Evolutionary conservation across 2,329 filamentous ascomycete species (phyloP).

Genomic region (Penicillium occitanis): DNA sequence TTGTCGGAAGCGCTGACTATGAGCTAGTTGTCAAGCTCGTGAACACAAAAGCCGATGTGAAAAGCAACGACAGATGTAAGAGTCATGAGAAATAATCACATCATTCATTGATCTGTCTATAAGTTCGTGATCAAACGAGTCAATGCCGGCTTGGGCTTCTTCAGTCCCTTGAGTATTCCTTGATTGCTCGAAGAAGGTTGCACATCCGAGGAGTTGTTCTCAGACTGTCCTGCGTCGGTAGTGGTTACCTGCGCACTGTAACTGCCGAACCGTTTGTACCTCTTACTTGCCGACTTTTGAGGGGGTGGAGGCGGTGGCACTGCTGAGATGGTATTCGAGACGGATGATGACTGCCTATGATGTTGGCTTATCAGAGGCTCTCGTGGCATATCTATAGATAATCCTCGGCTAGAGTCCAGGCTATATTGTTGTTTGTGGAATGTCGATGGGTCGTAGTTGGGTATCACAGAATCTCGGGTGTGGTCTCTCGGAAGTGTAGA

Average conservation of each 20-base stretch:
- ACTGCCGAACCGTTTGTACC: not conserved
- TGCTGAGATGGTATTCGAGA: slow-evolving; percentile 12
- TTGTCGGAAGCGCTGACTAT: not conserved
- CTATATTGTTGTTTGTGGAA: slow-evolving; percentile 25
- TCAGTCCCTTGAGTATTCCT: slow-evolving; percentile 9
- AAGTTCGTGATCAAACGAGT: slow-evolving; percentile 37
- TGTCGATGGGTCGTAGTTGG: slow-evolving; percentile 37
- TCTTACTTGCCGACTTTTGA: slow-evolving; percentile 5
- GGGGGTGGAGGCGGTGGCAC: slow-evolving; percentile 1
- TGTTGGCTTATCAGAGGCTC: slow-evolving; percentile 15
- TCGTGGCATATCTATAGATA: slow-evolving; percentile 18
- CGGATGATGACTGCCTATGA: slow-evolving; percentile 12
- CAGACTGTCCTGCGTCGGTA: not conserved
- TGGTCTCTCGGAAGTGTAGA: slow-evolving; percentile 19
- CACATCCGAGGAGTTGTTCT: not conserved
- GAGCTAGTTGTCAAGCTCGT: not conserved
- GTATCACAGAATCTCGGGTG: slow-evolving; percentile 28
- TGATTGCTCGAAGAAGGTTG: not conserved
- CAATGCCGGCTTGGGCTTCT: slow-evolving; percentile 35
- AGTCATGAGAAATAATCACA: not conserved
- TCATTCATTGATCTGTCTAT: slow-evolving; percentile 10
- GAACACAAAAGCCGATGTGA: not conserved
- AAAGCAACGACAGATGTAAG: not conserved
- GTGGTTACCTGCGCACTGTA: not conserved
- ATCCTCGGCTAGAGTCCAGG: slow-evolving; percentile 15